Evolutionary conservation across 495 filamentous ascomycete species (phyloP), one percentile per base, ranked within the genome.

Genomic region (Tuber brumale): DNA sequence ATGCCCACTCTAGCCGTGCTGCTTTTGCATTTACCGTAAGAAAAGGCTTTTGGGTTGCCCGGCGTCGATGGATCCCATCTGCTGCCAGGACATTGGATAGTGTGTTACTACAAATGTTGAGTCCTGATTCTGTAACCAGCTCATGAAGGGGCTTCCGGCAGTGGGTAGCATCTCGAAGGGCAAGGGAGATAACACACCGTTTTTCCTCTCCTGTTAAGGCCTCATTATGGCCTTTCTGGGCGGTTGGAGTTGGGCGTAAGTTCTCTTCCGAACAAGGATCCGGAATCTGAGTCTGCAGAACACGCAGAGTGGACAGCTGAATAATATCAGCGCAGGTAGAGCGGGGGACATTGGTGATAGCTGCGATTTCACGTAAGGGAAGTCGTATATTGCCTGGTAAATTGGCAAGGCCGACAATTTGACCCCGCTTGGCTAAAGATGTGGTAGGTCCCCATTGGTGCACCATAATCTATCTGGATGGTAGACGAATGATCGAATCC

Each of bases 61-160:
- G n/a, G 44, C 35, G 21, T 6, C 70, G 8, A 7, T 72, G 43
- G 10, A 75, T 72, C 0, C 61, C 31, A 72, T 71, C 74, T 43
- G 69, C 61, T 2, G 43, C 70, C 21, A 75, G 70, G 39, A 69
- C 31, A 19, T 31, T 27, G 16, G 31, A 69, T 9, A 46, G 10
- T 5, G 70, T 76, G 18, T 45, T 76, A 23, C 45, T 46, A 70
- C 71, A 69, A 45, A 76, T 31, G 37, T 45, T 27, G 4, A 73
- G 48, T 23, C 27, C 10, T 16, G 70, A 45, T 27, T 76, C 23
- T 2, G 51, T 61, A 69, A 39, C 44, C 70, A 76, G 44, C 27
- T 70, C 57, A 31, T 31, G n/a, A 46, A 73, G 42, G 12, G 75
- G 37, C 42, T 41, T 70, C 9, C 57, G 57, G 43, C 57, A 73